phyloP scores from a whole-genome alignment of 257 asterid genomes.

The Salvia rosmarinus region DNA sequence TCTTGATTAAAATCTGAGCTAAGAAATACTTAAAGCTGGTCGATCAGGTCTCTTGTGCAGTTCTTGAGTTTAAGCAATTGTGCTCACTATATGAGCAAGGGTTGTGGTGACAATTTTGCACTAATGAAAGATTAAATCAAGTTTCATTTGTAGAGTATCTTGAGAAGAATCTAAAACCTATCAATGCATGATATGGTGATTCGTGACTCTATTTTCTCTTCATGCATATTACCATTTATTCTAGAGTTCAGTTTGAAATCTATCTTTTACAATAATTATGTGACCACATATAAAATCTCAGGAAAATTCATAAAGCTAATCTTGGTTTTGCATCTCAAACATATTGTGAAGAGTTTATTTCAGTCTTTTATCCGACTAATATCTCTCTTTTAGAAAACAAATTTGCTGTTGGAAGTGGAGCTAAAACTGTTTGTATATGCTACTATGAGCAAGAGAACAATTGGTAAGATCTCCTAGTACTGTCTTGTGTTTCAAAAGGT shows the following conservation, averaged over 20 bases:
- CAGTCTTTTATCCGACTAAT: constrained; percentile 26
- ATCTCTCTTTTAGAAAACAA: constrained; percentile 73
- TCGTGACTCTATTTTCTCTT: background rate
- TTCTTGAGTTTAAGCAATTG: background rate
- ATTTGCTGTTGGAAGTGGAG: constrained; percentile 99
- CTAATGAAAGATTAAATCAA: constrained; percentile 23
- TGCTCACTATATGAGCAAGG: background rate
- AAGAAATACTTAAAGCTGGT: background rate
- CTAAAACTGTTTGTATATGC: constrained; percentile 98
- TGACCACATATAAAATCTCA: background rate
- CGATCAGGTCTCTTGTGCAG: background rate
- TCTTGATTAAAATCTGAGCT: constrained; percentile 13
- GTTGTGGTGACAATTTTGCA: background rate
- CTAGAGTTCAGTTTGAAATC: background rate
- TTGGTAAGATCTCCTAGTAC: constrained; percentile 61
- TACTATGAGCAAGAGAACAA: constrained; percentile 99
- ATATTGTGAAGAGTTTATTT: constrained; percentile 24
- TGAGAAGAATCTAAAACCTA: constrained; percentile 6
- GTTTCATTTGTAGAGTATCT: constrained; percentile 8
- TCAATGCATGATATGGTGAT: constrained; percentile 1
- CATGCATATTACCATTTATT: constrained; percentile 9
- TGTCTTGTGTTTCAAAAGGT: constrained; percentile 12
- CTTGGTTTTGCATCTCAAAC: constrained; percentile 15
- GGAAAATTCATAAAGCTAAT: constrained; percentile 21
- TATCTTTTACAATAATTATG: background rate